Conservation (phyloP, 257 asterid genomes). For the Lycium barbarum region DNA sequence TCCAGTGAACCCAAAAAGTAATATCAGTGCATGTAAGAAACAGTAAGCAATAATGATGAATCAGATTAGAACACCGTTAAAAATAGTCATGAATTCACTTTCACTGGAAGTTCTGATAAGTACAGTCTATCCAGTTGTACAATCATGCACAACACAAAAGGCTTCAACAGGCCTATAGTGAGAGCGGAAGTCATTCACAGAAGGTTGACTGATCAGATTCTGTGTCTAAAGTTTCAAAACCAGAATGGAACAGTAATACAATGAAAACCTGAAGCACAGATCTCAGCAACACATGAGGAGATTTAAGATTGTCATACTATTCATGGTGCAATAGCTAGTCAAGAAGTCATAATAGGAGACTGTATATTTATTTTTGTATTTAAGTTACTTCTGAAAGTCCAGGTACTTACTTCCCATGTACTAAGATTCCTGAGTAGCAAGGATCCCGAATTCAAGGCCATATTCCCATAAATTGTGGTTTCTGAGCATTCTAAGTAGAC, state of each 20-base stretch:
- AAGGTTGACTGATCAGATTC: constrained; percentile 5
- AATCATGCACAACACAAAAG: not conserved
- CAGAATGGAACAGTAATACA: constrained; percentile 15
- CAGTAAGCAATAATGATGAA: not conserved
- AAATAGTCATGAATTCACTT: not conserved
- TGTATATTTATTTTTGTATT: not conserved
- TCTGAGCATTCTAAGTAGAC: not conserved
- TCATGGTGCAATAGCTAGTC: not conserved
- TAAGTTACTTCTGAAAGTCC: not conserved
- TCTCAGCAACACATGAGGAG: constrained; percentile 13
- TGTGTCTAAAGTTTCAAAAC: not conserved
- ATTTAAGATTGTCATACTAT: not conserved
- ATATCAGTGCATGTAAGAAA: not conserved
- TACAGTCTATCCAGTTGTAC: not conserved
- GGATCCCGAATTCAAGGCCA: not conserved
- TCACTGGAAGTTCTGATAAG: not conserved
- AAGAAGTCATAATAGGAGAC: not conserved
- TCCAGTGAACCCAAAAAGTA: not conserved
- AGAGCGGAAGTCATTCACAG: not conserved
- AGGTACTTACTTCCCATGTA: not conserved
- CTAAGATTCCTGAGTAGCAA: not conserved
- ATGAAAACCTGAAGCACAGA: not conserved
- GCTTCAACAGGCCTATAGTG: constrained; percentile 11
- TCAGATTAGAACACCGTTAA: not conserved
- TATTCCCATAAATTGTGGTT: not conserved